Percentiles rank a stretch among this genome's conserved stretches.
Conservation (phyloP, 257 asterid genomes). For the Solanum ossicruentum region DNA sequence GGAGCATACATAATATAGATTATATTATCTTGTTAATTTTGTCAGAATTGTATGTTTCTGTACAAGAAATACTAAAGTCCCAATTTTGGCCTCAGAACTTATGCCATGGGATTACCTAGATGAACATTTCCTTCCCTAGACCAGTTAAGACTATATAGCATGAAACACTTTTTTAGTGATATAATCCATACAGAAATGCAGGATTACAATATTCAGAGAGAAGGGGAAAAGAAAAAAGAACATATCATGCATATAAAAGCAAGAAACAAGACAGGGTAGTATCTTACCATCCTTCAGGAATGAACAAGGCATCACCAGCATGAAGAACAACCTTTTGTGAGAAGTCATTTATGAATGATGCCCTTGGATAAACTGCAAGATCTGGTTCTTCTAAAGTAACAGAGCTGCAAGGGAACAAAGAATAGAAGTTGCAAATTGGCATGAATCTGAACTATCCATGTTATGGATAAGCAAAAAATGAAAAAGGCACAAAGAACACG, state of each 20-base stretch:
- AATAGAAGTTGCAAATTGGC: background rate
- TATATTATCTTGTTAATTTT: background rate
- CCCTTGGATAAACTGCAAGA: slow-evolving; percentile 56
- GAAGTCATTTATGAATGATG: slow-evolving; percentile 32
- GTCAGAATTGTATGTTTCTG: background rate
- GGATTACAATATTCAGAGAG: background rate
- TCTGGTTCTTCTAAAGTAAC: slow-evolving; percentile 48
- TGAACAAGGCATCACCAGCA: slow-evolving; percentile 88
- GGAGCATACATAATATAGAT: background rate
- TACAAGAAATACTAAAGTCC: background rate
- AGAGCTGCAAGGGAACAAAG: slow-evolving; percentile 40
- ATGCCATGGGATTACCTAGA: background rate
- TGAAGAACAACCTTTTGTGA: slow-evolving; percentile 78
- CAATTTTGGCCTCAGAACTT: background rate
- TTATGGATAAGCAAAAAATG: background rate
- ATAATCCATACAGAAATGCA: background rate
- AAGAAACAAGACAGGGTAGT: background rate
- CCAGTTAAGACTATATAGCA: background rate
- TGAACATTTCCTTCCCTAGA: background rate
- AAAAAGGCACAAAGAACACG: background rate
- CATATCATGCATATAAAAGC: background rate
- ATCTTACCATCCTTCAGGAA: slow-evolving; percentile 93
- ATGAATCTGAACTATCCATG: background rate
- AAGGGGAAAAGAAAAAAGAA: background rate
- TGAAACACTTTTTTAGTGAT: background rate